Evolutionary conservation across 2,329 filamentous ascomycete genomes (phyloP).

Genomic region (Nemania sp.): DNA sequence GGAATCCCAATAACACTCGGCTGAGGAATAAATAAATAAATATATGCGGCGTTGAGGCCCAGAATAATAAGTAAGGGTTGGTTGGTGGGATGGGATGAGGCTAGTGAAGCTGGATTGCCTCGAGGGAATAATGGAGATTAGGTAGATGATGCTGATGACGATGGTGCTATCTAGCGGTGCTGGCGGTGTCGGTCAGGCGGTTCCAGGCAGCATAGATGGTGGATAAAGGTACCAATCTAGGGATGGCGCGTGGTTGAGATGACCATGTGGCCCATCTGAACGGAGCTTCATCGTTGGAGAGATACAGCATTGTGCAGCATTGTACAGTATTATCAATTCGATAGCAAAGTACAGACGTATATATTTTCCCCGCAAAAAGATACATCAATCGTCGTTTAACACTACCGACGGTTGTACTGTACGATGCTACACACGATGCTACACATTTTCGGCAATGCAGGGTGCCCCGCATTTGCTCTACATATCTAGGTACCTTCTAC

Average conservation of each 20-base stretch:
- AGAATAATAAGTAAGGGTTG: not conserved
- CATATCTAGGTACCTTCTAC: not conserved
- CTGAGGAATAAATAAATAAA: not conserved
- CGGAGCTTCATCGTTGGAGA: not conserved
- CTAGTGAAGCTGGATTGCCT: not conserved
- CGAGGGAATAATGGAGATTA: too few species aligned
- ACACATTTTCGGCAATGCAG: not conserved
- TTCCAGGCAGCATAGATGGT: not conserved
- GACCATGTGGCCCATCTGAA: not conserved
- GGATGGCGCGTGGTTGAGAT: constrained; percentile 8
- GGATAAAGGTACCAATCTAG: constrained; percentile 1
- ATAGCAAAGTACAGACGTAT: not conserved
- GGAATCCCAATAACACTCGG: not conserved
- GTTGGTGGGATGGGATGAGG: not conserved
- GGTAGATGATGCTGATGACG: constrained; percentile 8
- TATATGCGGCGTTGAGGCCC: not conserved
- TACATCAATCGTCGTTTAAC: too few species aligned
- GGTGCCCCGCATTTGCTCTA: constrained; percentile 12
- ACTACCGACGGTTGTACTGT: not conserved
- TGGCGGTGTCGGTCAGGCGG: not conserved
- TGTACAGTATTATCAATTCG: not conserved
- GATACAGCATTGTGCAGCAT: not conserved
- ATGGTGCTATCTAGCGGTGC: not conserved
- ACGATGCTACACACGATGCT: not conserved
- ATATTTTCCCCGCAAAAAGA: too few species aligned